Conservation (phyloP, 352 stramenopile genomes). For the Phytophthora sp. region DNA sequence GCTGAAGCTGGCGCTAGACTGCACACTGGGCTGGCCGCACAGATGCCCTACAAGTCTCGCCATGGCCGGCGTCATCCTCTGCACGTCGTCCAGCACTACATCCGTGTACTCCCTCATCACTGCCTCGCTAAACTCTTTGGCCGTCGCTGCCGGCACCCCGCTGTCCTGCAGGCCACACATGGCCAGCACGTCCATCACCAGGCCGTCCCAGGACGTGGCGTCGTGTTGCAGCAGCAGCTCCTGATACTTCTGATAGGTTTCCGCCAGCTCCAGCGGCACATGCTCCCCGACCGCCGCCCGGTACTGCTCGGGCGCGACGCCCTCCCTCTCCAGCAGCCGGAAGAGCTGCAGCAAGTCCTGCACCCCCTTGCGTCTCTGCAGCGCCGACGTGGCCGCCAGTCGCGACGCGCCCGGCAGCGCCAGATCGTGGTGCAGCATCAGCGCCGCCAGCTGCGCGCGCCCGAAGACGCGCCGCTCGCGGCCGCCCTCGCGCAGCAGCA, state of each 20-base stretch:
- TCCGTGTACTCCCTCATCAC: conserved; percentile 59
- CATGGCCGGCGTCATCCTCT: conserved; percentile 76
- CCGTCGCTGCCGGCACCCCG: not conserved
- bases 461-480: conserved; percentile 57
- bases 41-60: conserved; percentile 48
- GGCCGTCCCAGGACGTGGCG: conserved; percentile 70
- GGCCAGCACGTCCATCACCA: conserved; percentile 61
- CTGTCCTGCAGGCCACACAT: conserved; percentile 15
- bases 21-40: conserved; percentile 44
- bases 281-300: not conserved
- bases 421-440: conserved; percentile 60
- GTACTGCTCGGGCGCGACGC: conserved; percentile 54
- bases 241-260: conserved; percentile 59
- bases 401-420: conserved; percentile 41
- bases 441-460: conserved; percentile 47
- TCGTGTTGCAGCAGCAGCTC: conserved; percentile 57
- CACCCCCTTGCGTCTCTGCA: conserved; percentile 59
- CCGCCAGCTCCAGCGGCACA: conserved; percentile 36
- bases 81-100: conserved; percentile 72
- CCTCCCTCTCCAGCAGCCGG: conserved; percentile 66
- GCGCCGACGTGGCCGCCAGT: conserved; percentile 49
- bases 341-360: conserved; percentile 78
- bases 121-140: conserved; percentile 40
- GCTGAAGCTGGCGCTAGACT: conserved; percentile 64
- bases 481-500: conserved; percentile 67